These are phyloP conservation scores for Drechslera avenae DNA, from an alignment of 2,329 filamentous ascomycete genomes.

Conservation along the genomic window DNA sequence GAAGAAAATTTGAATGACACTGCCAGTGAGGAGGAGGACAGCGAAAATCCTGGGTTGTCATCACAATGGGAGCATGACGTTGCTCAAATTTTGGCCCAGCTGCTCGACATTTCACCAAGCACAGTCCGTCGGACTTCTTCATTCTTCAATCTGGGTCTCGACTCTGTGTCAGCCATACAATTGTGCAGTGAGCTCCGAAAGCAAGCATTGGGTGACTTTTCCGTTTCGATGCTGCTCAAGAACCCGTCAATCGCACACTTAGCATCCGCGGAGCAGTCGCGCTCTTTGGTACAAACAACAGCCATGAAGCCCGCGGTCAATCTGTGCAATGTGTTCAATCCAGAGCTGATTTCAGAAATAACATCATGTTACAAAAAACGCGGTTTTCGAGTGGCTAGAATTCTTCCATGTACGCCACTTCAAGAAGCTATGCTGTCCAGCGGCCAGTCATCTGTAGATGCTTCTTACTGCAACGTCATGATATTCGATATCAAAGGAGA, in stretches of 20 bases:
- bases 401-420: conserved; percentile 83
- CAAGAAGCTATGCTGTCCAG: conserved; percentile 86
- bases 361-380: conserved; percentile 13
- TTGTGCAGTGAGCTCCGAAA: conserved; percentile 64
- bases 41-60: conserved; percentile 53
- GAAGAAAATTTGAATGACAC: conserved; percentile 53
- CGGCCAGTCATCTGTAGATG: conserved; percentile 48
- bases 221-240: conserved; percentile 73
- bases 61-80: conserved; percentile 63
- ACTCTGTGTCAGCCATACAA: conserved; percentile 80
- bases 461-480: conserved; percentile 75
- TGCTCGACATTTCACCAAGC: conserved; percentile 53
- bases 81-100: conserved; percentile 59
- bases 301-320: not conserved
- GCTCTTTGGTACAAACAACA: not conserved
- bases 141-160: conserved; percentile 77
- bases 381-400: conserved; percentile 52
- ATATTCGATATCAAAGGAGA: conserved; percentile 64
- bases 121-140: conserved; percentile 69
- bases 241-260: conserved; percentile 70
- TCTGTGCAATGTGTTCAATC: conserved; percentile 19
- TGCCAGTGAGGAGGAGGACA: conserved; percentile 39
- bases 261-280: conserved; percentile 33
- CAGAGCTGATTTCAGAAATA: conserved; percentile 22
- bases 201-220: conserved; percentile 55